Evolutionary conservation across 1,139 yeast species (phyloP), one percentile per base, ranked within the genome.

Genomic region (Saccharomyces hybrid): DNA sequence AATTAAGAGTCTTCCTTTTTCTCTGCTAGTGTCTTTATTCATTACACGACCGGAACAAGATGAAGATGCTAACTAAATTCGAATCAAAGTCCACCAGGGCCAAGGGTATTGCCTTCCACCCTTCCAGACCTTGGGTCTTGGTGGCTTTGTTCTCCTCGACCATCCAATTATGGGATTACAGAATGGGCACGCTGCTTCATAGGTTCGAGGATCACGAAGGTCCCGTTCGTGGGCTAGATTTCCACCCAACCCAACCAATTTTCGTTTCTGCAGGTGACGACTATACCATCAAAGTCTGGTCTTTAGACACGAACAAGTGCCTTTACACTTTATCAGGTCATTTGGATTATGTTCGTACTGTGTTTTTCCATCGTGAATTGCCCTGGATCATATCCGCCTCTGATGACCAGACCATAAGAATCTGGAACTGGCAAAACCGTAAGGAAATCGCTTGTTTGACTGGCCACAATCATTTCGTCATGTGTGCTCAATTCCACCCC

Each of bases 351-450:
- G 88, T 93, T 56, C 82, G 99, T 70, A 88, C 96, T 9, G 98
- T 90, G 47, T 88, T 84, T 61, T 95, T 95, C 81, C 99, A 95
- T 74, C 87, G 84, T 66, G 97, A 91, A 69, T 79, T 95, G 69
- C 99, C 99, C 8, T 95, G 99, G 99, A 87, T 95, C 67, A 82
- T 95, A 59, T 86, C 97, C 23, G 86, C 95, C 60, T 89, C 97
- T 46, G 99, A 95, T 71, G 99, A 95, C 76, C 99, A 95, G 75
- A 95, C 99, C 48, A 90, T 95, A 62, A 81, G 99, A 69, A 93
- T 95, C 64, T 95, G 99, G 99, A 95, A 95, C 75, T 95, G 99
- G 99, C 99, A 95, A 76, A 91, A 91, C 70, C 85, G 99, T 64
- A 95, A 90, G 71, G 98, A 93, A 70, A 87, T 95, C 67, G 98